Conservation (phyloP, 1,284 basidiomycete genomes). For the Leccinum fallax region DNA sequence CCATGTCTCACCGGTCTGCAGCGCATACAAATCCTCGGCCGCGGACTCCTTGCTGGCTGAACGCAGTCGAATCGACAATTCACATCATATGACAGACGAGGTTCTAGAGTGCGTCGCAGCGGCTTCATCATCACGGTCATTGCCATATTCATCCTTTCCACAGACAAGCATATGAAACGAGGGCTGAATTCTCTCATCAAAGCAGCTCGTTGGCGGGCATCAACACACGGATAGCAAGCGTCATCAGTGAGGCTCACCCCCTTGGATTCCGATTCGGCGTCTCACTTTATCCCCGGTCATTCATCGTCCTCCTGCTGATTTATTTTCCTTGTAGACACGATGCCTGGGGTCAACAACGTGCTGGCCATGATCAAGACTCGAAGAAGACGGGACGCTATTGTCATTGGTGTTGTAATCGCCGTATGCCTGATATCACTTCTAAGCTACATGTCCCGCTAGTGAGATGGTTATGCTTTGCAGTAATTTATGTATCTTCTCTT, state of each 20-base stretch:
- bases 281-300: not conserved
- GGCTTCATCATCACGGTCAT: conserved; percentile 4
- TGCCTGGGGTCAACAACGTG: conserved; percentile 93
- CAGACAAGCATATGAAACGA: conserved; percentile 97
- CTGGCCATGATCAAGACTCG: conserved; percentile 92
- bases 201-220: conserved; percentile 74
- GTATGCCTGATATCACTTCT: conserved; percentile 81
- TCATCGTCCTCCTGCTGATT: not conserved
- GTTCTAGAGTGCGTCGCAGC: conserved; percentile 74
- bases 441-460: conserved; percentile 67
- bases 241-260: conserved; percentile 62
- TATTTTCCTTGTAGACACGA: conserved; percentile 57
- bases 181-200: conserved; percentile 92
- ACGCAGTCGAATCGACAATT: conserved; percentile 87
- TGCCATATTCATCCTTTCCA: conserved; percentile 11
- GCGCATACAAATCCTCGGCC: conserved; percentile 87
- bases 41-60: conserved; percentile 89
- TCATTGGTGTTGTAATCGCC: conserved; percentile 86
- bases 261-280: not conserved
- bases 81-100: conserved; percentile 94
- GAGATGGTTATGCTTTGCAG: conserved; percentile 4
- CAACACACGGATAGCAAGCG: conserved; percentile 80
- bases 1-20: conserved; percentile 31
- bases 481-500: conserved; percentile 2
- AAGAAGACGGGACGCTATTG: conserved; percentile 86